Base-by-base conservation (phyloP, 139 green algal species). In the Eudorina sp. region DNA sequence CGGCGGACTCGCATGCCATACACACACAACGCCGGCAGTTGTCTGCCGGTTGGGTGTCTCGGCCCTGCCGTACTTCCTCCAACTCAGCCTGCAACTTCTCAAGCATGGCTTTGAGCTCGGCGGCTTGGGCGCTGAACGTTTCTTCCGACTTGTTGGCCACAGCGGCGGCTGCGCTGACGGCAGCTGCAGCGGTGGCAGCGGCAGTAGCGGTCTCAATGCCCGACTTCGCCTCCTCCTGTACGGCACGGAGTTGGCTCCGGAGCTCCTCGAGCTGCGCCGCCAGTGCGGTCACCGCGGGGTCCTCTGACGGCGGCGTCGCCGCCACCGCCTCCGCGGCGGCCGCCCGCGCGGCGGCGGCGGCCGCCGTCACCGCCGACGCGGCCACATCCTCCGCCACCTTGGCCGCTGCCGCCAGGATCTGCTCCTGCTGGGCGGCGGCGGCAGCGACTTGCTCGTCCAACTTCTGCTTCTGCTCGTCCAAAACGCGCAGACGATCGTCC, bases 371-470 rank as follows among this genome's bases (percentile, higher is more conserved):
- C 25, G 43, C 60, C 1, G 27, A 8, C 25, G 40, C 29, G 4
- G 58, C 58, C 11, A 18, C 58, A 27, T 55, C 79, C 23, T 23
- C 53, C 40, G 27, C 79, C 18, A 21, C 60, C 29, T 21, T 53
- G 3, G 60, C 60, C 60, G 16, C 27, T 46, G 64, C 46, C 29
- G 46, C 21, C 46, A 66, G 13, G 36, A 87, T 18, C n/a, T 75
- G 62, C 81, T 87, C 36, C 77, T 84, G 77, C 36, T 72, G 36
- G 36, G 21, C n/a, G 13, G 36, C 36, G 9, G 69, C 25, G 36
- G 77, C 51, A 6, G 53, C 53, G 21, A 84, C 4, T 29, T 84
- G 77, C 51, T 84, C 77, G 53, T 84, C 53, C 77, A 84, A 8
- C 53, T 27, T 7, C 25, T 13, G 31, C 19, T 72, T 38, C 55